Evolutionary conservation across 2,329 filamentous ascomycete genomes (phyloP), one percentile per base, ranked within the genome.

Genomic region (Hyphodiscus sp.): DNA sequence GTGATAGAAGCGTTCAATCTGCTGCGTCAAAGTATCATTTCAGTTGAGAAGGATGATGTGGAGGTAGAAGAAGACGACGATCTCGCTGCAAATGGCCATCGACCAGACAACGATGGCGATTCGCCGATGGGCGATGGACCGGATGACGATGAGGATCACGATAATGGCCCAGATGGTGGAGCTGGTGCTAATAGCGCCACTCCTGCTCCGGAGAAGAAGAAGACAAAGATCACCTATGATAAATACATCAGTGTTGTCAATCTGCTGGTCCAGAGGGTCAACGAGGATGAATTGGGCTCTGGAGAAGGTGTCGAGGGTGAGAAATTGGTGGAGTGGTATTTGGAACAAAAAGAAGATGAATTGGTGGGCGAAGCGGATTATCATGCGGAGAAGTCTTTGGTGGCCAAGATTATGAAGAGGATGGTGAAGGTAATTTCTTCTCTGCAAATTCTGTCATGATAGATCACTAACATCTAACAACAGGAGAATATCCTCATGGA

Each of bases 31-130:
- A 94, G 88, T 70, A 99, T 99, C 69, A 96, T 99, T 65, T 94
- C 88, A 1, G 94, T 99, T 23, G 94, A 99, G 72, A 94, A 97
- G 67, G 94, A 99, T 64, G 94, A 99, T 64, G 85, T 99, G 16
- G 92, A 97, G 67, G 86, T 99, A 57, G 90, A 96, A 50, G 91
- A 85, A 6, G 86, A 89, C 2, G 86, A 88, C 19, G 81, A 74
- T n/a, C n/a, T 69, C 54, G 55, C 76, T 77, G 44, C 73, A 67
- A 64, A 56, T 20, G 49, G 58, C 45, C 50, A 68, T 71, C 46
- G 71, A 61, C 63, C 70, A 64, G 70, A 77, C 62, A 62, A 70
- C 55, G 71, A 79, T 62, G 73, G 74, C 43, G 70, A 81, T 58
- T 76, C 74, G 41, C 73, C 76, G 2, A 81, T 82, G 73, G 78